A percentile compares a stretch with the other conserved stretches of the same genome.
Evolutionary conservation across 192 early-diverging fungal species (phyloP).

Genomic region (Podila verticillata): DNA sequence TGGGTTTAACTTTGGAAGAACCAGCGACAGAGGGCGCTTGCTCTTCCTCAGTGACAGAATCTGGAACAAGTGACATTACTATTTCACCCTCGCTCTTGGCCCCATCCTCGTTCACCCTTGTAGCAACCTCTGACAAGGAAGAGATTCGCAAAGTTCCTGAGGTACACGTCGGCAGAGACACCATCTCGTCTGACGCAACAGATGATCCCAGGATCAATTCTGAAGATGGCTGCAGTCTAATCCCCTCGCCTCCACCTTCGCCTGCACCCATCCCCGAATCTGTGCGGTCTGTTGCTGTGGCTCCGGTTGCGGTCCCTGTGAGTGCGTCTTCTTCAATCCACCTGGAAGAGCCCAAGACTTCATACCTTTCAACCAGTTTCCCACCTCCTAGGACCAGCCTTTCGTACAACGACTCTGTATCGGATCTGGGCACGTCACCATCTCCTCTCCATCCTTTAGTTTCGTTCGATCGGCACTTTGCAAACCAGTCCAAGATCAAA

Average conservation of each 20-base stretch:
- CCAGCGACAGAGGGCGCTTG: background rate
- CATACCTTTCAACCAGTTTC: slow-evolving; percentile 35
- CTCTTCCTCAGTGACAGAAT: background rate
- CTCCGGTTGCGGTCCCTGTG: background rate
- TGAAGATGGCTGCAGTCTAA: slow-evolving; percentile 41
- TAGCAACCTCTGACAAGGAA: background rate
- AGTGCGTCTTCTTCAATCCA: background rate
- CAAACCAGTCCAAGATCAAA: slow-evolving; percentile 34
- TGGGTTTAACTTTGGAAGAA: background rate
- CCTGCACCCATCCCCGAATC: slow-evolving; percentile 8
- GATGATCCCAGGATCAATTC: slow-evolving; percentile 32
- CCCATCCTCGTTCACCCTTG: slow-evolving; percentile 11
- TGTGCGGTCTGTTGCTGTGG: background rate
- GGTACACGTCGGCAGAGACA: background rate
- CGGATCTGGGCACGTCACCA: slow-evolving; percentile 2
- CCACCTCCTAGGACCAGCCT: slow-evolving; percentile 37
- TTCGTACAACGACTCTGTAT: slow-evolving; percentile 4
- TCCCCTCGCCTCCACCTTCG: slow-evolving; percentile 43
- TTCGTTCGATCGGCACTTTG: slow-evolving; percentile 45
- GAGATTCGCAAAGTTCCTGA: background rate
- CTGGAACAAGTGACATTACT: background rate
- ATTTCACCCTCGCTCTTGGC: slow-evolving; percentile 19
- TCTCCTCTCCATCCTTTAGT: slow-evolving; percentile 24
- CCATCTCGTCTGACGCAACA: background rate
- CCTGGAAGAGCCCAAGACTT: slow-evolving; percentile 34